Evolutionary conservation across 257 asterid species (phyloP), one percentile per base, ranked within the genome.

Genomic region (Thymus mandschuricus): DNA sequence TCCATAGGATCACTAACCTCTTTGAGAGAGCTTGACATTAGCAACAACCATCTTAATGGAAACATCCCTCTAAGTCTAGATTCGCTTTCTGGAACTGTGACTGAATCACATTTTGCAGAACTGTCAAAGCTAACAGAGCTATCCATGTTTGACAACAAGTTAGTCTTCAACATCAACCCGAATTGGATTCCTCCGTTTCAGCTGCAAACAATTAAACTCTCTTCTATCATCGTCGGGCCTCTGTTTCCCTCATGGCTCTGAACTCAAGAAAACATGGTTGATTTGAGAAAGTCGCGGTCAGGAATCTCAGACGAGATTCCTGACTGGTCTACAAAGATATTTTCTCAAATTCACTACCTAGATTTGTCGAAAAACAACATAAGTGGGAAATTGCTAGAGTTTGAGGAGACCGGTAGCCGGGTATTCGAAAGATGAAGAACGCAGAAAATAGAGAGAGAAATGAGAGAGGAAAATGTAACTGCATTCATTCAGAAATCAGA

Each of bases 231-330:
- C 0, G 27, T 66, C 3, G 78, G 78, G 0, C 78, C 78, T 59
- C 52, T 9, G 61, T 74, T 66, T 49, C 78, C 78, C 12, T 38
- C 69, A 3, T 74, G 79, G 79, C 74, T 74, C 28, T 45, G 56
- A 50, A 74, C 79, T 8, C 78, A 74, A 41, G 1, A 5, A 35
- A 45, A 38, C 1, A 69, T 73, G 9, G 45, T 41, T 6, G 77
- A 73, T 13, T 31, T 74, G 29, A 59, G 74, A 52, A 66, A 66
- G 15, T 73, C 72, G 5, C 3, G 10, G 34, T 6, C 72, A 31
- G 34, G 77, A 2, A 64, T 73, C 60, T 73, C 72, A 4, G 74
- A 74, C 55, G 33, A 9, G 38, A 43, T 74, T n/a, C 73, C 79
- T 6, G 73, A 74, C 10, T 74, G 73, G 73, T 74, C 58, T 44